Conservation (phyloP, 805 yeast species). For the Peterozyma toletana region DNA sequence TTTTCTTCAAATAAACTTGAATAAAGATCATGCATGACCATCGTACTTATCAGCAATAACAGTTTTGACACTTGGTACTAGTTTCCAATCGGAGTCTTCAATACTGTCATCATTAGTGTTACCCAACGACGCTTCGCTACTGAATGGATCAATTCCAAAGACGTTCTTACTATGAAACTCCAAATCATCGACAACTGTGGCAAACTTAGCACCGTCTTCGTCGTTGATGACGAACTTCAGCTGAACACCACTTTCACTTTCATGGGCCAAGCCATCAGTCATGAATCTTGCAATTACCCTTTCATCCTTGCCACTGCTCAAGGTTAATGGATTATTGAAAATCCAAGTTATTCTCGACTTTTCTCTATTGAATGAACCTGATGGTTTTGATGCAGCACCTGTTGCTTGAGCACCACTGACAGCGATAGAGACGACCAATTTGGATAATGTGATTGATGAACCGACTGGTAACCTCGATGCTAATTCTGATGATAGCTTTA, state of each 20-base stretch:
- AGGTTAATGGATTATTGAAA: slow-evolving; percentile 26
- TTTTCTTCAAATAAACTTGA: too few relatives aligned
- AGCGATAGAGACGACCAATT: slow-evolving; percentile 55
- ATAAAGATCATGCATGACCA: slow-evolving; percentile 20
- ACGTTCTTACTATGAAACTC: slow-evolving; percentile 18
- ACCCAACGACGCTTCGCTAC: slow-evolving; percentile 9
- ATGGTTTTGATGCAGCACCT: slow-evolving; percentile 83
- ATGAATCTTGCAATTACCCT: slow-evolving; percentile 80
- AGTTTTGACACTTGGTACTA: slow-evolving; percentile 37
- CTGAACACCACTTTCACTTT: slow-evolving; percentile 68
- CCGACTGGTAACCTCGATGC: slow-evolving; percentile 25
- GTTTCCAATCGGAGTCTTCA: slow-evolving; percentile 20
- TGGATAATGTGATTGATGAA: slow-evolving; percentile 39
- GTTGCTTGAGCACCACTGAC: slow-evolving; percentile 55
- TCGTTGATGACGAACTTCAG: slow-evolving; percentile 48
- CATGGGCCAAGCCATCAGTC: slow-evolving; percentile 67
- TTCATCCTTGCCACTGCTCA: slow-evolving; percentile 41
- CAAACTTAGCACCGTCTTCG: slow-evolving; percentile 35
- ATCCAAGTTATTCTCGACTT: slow-evolving; percentile 85
- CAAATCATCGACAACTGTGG: slow-evolving; percentile 33
- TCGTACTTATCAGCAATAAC: slow-evolving; percentile 43
- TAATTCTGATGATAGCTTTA: slow-evolving; percentile 47
- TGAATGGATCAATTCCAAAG: slow-evolving; percentile 25
- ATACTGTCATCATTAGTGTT: slow-evolving; percentile 12
- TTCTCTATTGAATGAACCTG: slow-evolving; percentile 85